These are phyloP conservation scores for Toxoplasma gondii DNA, from an alignment of 169 alveolate species.

Conservation along the genomic window DNA sequence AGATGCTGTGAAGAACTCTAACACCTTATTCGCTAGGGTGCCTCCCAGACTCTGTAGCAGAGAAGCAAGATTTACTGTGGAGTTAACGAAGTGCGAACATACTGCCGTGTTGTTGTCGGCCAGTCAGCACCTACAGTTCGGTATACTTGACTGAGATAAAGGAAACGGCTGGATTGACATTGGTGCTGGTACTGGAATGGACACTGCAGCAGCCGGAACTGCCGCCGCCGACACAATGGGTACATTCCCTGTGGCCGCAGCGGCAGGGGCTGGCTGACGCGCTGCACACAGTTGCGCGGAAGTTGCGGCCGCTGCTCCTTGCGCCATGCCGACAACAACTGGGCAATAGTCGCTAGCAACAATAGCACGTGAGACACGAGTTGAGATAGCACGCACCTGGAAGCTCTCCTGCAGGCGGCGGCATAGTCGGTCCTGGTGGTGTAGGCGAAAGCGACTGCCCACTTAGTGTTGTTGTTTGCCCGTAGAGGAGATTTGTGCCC, in stretches of 20 bases:
- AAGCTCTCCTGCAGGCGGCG: neutral
- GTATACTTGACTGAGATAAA: neutral
- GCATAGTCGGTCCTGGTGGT: conserved; percentile 1
- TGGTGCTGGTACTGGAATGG: neutral
- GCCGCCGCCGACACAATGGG: neutral
- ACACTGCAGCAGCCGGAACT: neutral
- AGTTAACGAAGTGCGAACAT: neutral
- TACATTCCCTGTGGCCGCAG: neutral
- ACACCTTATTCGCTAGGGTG: neutral
- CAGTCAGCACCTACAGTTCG: neutral
- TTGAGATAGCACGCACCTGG: conserved; percentile 15
- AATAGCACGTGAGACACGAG: neutral
- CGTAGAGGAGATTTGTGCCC: neutral
- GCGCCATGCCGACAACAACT: conserved; percentile 7
- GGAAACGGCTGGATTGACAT: conserved; percentile 25
- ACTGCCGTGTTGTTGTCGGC: neutral
- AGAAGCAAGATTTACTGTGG: neutral
- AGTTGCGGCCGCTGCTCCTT: neutral
- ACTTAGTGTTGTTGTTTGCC: neutral
- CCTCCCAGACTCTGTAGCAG: neutral
- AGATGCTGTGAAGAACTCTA: neutral
- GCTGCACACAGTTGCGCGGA: neutral
- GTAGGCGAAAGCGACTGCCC: conserved; percentile 7
- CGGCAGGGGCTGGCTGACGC: neutral
- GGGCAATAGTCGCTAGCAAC: neutral